phyloP scores from a whole-genome alignment of 352 stramenopile species.

The Phytophthora citricola region DNA sequence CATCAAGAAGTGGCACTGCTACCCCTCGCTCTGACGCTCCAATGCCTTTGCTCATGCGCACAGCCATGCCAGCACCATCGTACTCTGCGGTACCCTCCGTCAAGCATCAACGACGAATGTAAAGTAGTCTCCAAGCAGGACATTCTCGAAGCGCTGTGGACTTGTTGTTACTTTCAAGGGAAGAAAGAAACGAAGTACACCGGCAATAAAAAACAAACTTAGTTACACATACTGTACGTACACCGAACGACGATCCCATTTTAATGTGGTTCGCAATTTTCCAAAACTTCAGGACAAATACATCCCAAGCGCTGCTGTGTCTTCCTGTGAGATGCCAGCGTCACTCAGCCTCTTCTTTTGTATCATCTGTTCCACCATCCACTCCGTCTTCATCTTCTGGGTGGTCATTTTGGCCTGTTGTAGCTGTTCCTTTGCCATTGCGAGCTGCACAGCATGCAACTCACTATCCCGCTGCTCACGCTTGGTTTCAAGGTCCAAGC shows the following conservation, averaged over 20 bases:
- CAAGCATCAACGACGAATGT: conserved; percentile 46
- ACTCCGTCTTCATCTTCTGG: conserved; percentile 59
- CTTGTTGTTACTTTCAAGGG: conserved; percentile 8
- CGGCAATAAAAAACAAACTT: conserved; percentile 7
- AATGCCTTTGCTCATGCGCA: conserved; percentile 23
- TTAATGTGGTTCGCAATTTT: conserved; percentile 33
- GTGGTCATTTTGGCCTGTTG: conserved; percentile 54
- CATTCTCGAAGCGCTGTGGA: too few relatives aligned
- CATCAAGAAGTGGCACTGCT: conserved; percentile 24
- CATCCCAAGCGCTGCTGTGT: conserved; percentile 36
- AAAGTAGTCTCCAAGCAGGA: conserved; percentile 6
- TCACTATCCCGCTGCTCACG: conserved; percentile 45
- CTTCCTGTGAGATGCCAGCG: conserved; percentile 49
- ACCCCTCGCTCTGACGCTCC: conserved; percentile 4
- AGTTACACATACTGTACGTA: conserved; percentile 21
- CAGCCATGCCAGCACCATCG: conserved; percentile 29
- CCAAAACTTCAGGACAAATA: conserved; percentile 35
- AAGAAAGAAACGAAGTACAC: conserved; percentile 17
- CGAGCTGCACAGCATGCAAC: conserved; percentile 53
- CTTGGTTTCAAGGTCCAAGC: conserved; percentile 56
- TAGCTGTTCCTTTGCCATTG: conserved; percentile 59
- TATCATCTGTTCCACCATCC: conserved; percentile 59
- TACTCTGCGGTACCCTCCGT: conserved; percentile 51
- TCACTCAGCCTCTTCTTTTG: conserved; percentile 61
- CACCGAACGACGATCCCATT: not conserved